phyloP scores from a whole-genome alignment of 2,329 filamentous ascomycete species.

The Venturiaceae sp. region DNA sequence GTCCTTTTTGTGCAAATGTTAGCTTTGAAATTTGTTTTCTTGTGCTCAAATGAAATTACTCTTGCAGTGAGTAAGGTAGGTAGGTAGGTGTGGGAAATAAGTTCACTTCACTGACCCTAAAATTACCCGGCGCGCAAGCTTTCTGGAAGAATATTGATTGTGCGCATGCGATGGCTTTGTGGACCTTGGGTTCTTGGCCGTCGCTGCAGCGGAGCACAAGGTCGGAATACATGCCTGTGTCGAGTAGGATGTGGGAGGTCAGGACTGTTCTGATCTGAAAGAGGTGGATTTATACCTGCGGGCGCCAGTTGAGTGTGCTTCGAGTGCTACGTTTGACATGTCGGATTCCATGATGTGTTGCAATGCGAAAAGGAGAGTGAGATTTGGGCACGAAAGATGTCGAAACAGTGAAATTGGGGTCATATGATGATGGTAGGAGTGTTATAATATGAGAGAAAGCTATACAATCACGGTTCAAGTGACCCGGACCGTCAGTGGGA shows the following conservation, averaged over 20 bases:
- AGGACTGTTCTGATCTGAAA: background rate
- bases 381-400: no score
- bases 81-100: no score
- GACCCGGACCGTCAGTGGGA: no score
- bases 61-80: no score
- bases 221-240: constrained; percentile 8
- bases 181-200: constrained; percentile 10
- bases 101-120: background rate
- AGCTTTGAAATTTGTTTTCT: background rate
- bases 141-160: background rate
- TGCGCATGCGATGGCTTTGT: constrained; percentile 12
- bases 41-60: no score
- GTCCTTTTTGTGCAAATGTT: background rate
- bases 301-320: background rate
- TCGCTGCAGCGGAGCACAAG: constrained; percentile 10
- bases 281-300: background rate
- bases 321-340: background rate
- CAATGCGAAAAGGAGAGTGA: no score
- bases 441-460: no score
- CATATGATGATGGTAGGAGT: no score
- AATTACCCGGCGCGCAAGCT: background rate
- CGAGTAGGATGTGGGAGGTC: background rate
- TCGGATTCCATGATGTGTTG: no score
- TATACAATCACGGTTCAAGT: no score
- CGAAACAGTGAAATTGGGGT: no score